phyloP scores from a whole-genome alignment of 257 asterid species.

The Nicotiana tomentosiformis region DNA sequence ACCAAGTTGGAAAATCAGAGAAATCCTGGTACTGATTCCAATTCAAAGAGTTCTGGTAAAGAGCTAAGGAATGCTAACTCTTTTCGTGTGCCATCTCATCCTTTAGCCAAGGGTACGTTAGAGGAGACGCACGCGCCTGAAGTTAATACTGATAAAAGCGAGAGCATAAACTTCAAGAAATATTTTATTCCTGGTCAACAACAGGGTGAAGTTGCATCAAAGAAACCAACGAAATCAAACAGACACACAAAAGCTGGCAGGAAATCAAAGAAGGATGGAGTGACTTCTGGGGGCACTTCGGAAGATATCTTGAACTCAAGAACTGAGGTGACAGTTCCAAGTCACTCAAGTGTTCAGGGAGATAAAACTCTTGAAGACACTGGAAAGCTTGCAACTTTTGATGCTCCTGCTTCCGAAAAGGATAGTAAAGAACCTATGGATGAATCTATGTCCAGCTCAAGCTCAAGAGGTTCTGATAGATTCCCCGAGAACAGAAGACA shows the following conservation, averaged over 20 bases:
- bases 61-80: slow-evolving; percentile 3
- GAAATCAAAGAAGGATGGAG: slow-evolving; percentile 2
- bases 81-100: not conserved
- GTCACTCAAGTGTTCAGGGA: slow-evolving; percentile 18
- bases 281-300: not conserved
- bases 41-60: not conserved
- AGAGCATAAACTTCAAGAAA: slow-evolving; percentile 47
- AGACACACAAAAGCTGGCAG: slow-evolving; percentile 9
- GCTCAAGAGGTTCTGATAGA: slow-evolving; percentile 22
- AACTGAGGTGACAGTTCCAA: slow-evolving; percentile 22
- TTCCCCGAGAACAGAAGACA: slow-evolving; percentile 17
- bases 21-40: not conserved
- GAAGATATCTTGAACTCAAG: slow-evolving; percentile 4
- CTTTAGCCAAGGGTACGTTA: slow-evolving; percentile 8
- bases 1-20: slow-evolving; percentile 13
- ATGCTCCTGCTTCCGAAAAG: slow-evolving; percentile 17
- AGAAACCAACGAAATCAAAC: slow-evolving; percentile 8
- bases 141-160: slow-evolving; percentile 26
- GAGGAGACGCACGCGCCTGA: slow-evolving; percentile 22
- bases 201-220: slow-evolving; percentile 25
- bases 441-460: slow-evolving; percentile 27
- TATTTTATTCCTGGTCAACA: slow-evolving; percentile 41
- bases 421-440: slow-evolving; percentile 25
- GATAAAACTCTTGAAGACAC: slow-evolving; percentile 20
- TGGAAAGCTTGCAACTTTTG: slow-evolving; percentile 15